phyloP scores from a whole-genome alignment of 179 eudicot species.

The Beta lomatogona region DNA sequence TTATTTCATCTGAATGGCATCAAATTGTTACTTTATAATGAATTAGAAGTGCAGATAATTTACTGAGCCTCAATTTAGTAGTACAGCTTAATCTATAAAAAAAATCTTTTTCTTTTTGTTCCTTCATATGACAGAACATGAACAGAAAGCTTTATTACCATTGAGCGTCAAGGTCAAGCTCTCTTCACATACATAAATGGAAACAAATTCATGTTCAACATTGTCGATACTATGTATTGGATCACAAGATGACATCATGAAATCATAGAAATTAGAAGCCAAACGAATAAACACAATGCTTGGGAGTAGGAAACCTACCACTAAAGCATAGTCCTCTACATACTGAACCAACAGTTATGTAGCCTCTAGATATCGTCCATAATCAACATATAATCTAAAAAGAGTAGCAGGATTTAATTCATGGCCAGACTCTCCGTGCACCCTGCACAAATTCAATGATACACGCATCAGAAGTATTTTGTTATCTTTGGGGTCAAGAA shows the following conservation, averaged over 20 bases:
- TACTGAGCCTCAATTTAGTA: not conserved
- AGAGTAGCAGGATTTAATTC: conserved; percentile 83
- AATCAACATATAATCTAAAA: conserved; percentile 79
- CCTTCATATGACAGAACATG: no score
- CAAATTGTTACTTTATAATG: not conserved
- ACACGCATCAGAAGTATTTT: conserved; percentile 3
- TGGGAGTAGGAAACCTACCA: conserved; percentile 43
- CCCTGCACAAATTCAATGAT: conserved; percentile 48
- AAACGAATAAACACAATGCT: not conserved
- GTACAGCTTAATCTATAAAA: no score
- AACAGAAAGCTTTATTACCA: not conserved
- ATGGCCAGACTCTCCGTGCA: conserved; percentile 69
- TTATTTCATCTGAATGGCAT: not conserved
- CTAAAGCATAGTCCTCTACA: conserved; percentile 64
- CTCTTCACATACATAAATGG: not conserved
- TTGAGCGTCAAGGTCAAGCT: not conserved
- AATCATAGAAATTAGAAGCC: not conserved
- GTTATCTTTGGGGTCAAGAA: not conserved
- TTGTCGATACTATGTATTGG: not conserved
- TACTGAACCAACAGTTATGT: conserved; percentile 71
- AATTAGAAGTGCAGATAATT: not conserved
- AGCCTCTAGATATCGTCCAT: conserved; percentile 88
- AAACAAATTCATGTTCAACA: not conserved
- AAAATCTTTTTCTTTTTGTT: no score
- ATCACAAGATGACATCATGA: not conserved